Evolutionary conservation across 1,284 basidiomycete species (phyloP).

Genomic region (Mycena citricolor): DNA sequence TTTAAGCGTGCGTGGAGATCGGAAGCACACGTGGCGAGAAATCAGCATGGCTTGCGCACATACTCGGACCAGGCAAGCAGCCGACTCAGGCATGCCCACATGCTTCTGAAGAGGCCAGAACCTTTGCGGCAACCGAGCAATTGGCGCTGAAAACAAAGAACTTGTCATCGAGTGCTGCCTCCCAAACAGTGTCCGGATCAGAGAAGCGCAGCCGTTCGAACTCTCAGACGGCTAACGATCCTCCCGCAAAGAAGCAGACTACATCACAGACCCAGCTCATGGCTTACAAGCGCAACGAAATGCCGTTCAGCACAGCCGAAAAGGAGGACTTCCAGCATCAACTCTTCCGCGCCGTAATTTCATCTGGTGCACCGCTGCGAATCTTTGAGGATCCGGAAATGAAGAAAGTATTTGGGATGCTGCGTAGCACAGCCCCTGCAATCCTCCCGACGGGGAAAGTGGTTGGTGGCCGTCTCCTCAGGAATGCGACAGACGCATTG

Average conservation of each 20-base stretch:
- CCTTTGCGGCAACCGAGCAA: background rate
- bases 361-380: background rate
- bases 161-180: background rate
- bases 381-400: slow-evolving; percentile 2
- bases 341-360: background rate
- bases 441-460: slow-evolving; percentile 1
- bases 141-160: background rate
- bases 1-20: no score
- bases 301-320: slow-evolving; percentile 1
- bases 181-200: background rate
- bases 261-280: background rate
- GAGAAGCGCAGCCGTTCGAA: background rate
- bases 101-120: background rate
- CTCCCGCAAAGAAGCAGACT: background rate
- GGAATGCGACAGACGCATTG: slow-evolving; percentile 1
- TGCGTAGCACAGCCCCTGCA: background rate
- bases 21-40: background rate
- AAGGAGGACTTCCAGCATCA: background rate
- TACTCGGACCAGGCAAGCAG: background rate
- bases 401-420: background rate
- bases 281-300: background rate
- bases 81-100: background rate
- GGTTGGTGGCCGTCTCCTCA: background rate
- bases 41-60: slow-evolving; percentile 1
- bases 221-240: background rate